Percentiles rank a stretch among this genome's conserved stretches.
phyloP scores from a whole-genome alignment of 805 yeast species.

The Barnettozyma botsteinii region DNA sequence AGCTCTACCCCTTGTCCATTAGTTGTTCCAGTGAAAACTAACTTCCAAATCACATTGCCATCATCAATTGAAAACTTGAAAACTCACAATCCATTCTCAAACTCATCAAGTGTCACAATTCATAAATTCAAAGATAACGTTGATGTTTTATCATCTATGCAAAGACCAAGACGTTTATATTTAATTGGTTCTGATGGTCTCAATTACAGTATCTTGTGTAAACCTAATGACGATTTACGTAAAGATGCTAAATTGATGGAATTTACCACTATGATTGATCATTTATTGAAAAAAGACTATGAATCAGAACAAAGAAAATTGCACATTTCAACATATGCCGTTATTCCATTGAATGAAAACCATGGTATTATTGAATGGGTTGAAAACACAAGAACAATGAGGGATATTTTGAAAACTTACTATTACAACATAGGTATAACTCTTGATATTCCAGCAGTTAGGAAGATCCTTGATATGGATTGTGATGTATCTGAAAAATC shows the following conservation, averaged over 20 bases:
- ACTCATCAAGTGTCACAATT: constrained; percentile 45
- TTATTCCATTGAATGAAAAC: constrained; percentile 78
- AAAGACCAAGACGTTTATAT: constrained; percentile 75
- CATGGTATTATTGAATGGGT: constrained; percentile 93
- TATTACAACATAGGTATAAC: constrained; percentile 37
- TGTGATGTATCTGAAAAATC: constrained; percentile 30
- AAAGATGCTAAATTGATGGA: constrained; percentile 93
- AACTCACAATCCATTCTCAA: constrained; percentile 39
- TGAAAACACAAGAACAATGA: constrained; percentile 63
- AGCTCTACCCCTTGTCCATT: constrained; percentile 40
- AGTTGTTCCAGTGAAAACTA: constrained; percentile 70
- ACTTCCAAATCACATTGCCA: constrained; percentile 65
- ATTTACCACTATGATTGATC: constrained; percentile 80
- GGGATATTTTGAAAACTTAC: constrained; percentile 47
- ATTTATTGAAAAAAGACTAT: constrained; percentile 55
- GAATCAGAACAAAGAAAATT: constrained; percentile 72
- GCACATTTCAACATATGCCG: constrained; percentile 76
- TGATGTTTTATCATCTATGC: constrained; percentile 72
- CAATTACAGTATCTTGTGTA: constrained; percentile 72
- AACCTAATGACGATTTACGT: constrained; percentile 84
- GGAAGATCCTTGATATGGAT: constrained; percentile 23
- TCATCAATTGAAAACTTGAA: constrained; percentile 37
- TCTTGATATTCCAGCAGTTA: constrained; percentile 24
- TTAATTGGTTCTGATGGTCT: constrained; percentile 74
- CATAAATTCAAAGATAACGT: constrained; percentile 62